phyloP scores from a whole-genome alignment of 805 yeast species.

The Candida ficus region DNA sequence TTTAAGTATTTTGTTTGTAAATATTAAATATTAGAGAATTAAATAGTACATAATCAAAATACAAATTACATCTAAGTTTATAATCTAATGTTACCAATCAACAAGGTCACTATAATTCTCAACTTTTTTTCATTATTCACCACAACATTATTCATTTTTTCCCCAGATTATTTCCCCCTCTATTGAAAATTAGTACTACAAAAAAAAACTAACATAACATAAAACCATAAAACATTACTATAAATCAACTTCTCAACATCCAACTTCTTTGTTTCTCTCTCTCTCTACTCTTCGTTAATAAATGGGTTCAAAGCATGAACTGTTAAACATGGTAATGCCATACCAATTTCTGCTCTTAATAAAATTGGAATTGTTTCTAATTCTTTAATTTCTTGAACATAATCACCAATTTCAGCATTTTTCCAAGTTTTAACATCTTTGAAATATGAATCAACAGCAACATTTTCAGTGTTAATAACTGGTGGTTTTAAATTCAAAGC shows the following conservation, averaged over 20 bases:
- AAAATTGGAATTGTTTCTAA: constrained; percentile 77
- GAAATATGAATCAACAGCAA: constrained; percentile 50
- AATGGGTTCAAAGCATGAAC: constrained; percentile 91
- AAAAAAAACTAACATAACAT: background rate
- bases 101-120: too few relatives aligned
- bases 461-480: constrained; percentile 13
- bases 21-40: too few relatives aligned
- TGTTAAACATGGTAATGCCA: constrained; percentile 92
- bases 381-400: constrained; percentile 78
- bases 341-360: constrained; percentile 86
- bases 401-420: constrained; percentile 49
- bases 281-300: constrained; percentile 26
- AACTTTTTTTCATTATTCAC: too few relatives aligned
- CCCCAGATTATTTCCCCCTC: too few relatives aligned
- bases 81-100: too few relatives aligned
- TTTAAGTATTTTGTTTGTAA: too few relatives aligned
- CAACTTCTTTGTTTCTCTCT: too few relatives aligned
- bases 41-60: too few relatives aligned
- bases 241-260: too few relatives aligned
- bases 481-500: constrained; percentile 47
- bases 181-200: too few relatives aligned
- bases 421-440: constrained; percentile 50
- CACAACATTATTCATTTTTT: too few relatives aligned
- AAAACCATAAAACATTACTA: background rate
- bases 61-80: too few relatives aligned